These are phyloP conservation scores for Fusarium incarnatum DNA, from an alignment of 2,329 filamentous ascomycete genomes.

Conservation along the genomic window DNA sequence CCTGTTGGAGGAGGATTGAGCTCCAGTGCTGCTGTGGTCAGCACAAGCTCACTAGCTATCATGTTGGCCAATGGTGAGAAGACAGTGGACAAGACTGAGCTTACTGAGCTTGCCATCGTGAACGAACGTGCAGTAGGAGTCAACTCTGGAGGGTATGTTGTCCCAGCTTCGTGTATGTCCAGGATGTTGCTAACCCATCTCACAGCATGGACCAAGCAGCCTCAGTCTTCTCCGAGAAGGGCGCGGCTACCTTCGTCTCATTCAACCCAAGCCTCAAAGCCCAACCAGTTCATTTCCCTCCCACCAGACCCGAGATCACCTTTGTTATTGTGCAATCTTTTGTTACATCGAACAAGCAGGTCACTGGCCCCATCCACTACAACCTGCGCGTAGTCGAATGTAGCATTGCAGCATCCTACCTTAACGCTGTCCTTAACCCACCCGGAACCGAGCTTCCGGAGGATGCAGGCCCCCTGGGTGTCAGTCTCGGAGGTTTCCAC, in stretches of 20 bases:
- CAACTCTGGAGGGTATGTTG: constrained; percentile 86
- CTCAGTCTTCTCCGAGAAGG: constrained; percentile 90
- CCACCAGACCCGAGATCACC: constrained; percentile 82
- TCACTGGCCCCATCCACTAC: constrained; percentile 93
- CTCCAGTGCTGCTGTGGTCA: constrained; percentile 94
- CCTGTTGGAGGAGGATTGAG: constrained; percentile 92
- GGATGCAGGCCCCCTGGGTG: constrained; percentile 85
- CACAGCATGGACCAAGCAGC: constrained; percentile 94
- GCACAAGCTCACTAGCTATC: constrained; percentile 87
- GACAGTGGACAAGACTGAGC: constrained; percentile 86
- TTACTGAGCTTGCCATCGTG: constrained; percentile 93
- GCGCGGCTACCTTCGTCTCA: constrained; percentile 88
- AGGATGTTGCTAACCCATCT: constrained; percentile 28
- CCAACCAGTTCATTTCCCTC: constrained; percentile 83
- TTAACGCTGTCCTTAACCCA: constrained; percentile 69
- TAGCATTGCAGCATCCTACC: constrained; percentile 82
- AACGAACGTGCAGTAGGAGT: constrained; percentile 95
- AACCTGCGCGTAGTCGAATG: constrained; percentile 97
- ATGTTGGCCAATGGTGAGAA: constrained; percentile 85
- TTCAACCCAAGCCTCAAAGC: constrained; percentile 85
- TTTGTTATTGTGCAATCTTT: constrained; percentile 97
- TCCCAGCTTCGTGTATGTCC: neutral
- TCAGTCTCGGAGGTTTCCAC: constrained; percentile 88
- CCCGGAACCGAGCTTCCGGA: constrained; percentile 71
- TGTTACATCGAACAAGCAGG: constrained; percentile 92